These are phyloP conservation scores for Geosmithia putterillii DNA, from an alignment of 2,329 filamentous ascomycete genomes.

Conservation along the genomic window DNA sequence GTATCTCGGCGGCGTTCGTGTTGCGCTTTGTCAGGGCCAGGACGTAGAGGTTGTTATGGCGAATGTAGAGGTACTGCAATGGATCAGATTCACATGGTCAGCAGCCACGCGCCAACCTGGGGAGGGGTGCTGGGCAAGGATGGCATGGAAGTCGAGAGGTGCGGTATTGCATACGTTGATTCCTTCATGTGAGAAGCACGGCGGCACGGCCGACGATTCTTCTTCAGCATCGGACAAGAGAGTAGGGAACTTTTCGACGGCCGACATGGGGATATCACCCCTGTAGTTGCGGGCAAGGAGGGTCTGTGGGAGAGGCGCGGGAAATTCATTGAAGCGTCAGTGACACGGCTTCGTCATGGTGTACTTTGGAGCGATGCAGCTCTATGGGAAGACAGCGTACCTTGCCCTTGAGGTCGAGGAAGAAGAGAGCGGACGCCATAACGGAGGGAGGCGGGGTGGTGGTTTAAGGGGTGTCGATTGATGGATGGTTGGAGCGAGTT, in stretches of 20 bases:
- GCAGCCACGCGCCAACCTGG: too few species aligned
- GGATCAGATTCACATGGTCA: too few species aligned
- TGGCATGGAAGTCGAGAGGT: slow-evolving; percentile 3
- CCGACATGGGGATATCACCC: slow-evolving; percentile 97
- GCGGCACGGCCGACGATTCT: slow-evolving; percentile 92
- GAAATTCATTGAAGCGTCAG: neutral
- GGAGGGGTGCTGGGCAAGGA: neutral
- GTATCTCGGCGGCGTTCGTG: slow-evolving; percentile 95
- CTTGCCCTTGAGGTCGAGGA: slow-evolving; percentile 99
- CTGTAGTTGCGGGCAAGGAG: slow-evolving; percentile 97
- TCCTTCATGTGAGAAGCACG: slow-evolving; percentile 96
- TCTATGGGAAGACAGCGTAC: slow-evolving; percentile 27
- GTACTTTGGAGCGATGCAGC: neutral
- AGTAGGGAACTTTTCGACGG: slow-evolving; percentile 93
- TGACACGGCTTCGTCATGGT: neutral
- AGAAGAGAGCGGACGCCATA: slow-evolving; percentile 98
- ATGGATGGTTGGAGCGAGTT: slow-evolving; percentile 4
- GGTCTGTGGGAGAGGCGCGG: slow-evolving; percentile 45
- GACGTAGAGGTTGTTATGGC: slow-evolving; percentile 97
- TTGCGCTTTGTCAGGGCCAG: slow-evolving; percentile 97
- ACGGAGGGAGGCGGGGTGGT: slow-evolving; percentile 16
- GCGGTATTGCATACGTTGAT: slow-evolving; percentile 69
- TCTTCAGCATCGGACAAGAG: slow-evolving; percentile 97
- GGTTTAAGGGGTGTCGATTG: slow-evolving; percentile 5
- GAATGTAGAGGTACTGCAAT: slow-evolving; percentile 90